These are phyloP conservation scores for Citrullus colocynthis DNA, from an alignment of 306 rosid genomes.

Conservation along the genomic window DNA sequence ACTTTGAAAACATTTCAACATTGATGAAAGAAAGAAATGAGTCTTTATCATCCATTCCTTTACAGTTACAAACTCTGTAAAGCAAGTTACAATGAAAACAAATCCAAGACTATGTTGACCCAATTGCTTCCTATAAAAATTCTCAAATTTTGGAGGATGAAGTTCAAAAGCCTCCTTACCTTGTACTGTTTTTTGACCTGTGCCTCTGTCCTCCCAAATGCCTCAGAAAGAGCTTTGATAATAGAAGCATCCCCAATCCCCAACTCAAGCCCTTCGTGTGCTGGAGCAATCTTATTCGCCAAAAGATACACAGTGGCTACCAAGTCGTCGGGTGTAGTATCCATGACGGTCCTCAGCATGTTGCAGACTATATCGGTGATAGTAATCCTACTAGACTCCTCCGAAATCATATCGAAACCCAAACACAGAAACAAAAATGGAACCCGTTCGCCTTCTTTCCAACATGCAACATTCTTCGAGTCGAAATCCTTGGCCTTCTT, in stretches of 20 bases:
- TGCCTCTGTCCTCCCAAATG: constrained; percentile 53
- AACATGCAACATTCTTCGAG: constrained; percentile 30
- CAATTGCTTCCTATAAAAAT: not conserved
- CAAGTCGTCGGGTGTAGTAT: constrained; percentile 57
- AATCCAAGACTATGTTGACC: not conserved
- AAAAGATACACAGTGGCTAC: constrained; percentile 48
- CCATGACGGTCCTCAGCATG: constrained; percentile 67
- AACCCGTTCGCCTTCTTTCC: constrained; percentile 57
- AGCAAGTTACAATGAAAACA: not conserved
- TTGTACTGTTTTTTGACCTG: constrained; percentile 55
- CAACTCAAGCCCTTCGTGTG: constrained; percentile 63
- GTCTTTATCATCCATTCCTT: not conserved
- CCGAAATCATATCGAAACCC: constrained; percentile 45
- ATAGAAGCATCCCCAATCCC: constrained; percentile 88
- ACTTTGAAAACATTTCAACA: not conserved
- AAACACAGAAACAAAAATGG: constrained; percentile 51
- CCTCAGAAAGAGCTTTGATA: constrained; percentile 72
- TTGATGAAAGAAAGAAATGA: not conserved
- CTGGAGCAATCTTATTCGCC: constrained; percentile 59
- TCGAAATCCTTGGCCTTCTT: constrained; percentile 50
- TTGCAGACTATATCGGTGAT: constrained; percentile 78
- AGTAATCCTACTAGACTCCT: constrained; percentile 48
- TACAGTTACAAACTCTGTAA: not conserved
- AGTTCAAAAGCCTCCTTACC: constrained; percentile 20
- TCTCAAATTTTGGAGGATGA: not conserved